A percentile compares a stretch with the other conserved stretches of the same genome.
phyloP scores from a whole-genome alignment of 495 filamentous ascomycete species.

The Xylaria grammica region DNA sequence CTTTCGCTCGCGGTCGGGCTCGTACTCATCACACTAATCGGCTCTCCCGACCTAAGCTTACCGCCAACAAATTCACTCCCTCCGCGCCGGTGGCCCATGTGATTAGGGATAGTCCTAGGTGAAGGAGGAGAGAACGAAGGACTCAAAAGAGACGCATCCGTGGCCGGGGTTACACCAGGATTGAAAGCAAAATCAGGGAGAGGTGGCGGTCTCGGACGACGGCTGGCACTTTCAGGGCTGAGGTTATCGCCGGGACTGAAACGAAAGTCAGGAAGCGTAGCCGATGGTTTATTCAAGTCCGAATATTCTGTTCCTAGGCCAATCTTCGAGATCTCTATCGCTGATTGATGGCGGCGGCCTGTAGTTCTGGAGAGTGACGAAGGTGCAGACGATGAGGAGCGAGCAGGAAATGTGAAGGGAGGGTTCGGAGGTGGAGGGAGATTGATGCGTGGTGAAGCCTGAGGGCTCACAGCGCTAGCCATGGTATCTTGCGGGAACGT shows the following conservation, averaged over 20 bases:
- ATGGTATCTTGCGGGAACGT: constrained; percentile 27
- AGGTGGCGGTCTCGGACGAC: constrained; percentile 34
- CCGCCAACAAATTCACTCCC: constrained; percentile 82
- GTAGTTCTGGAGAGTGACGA: constrained; percentile 51
- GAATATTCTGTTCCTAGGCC: constrained; percentile 26
- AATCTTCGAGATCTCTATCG: constrained; percentile 44
- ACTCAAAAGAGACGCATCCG: constrained; percentile 44
- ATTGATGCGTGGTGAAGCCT: constrained; percentile 45
- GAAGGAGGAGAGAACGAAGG: constrained; percentile 51
- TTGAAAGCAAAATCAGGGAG: constrained; percentile 47
- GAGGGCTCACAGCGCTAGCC: constrained; percentile 29
- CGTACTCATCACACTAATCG: constrained; percentile 62
- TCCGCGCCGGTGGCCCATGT: constrained; percentile 68
- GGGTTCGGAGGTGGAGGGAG: constrained; percentile 68
- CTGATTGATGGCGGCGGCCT: constrained; percentile 53
- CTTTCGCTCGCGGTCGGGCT: constrained; percentile 70
- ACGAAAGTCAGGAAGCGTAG: constrained; percentile 64
- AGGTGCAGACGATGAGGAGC: constrained; percentile 51
- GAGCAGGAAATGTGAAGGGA: constrained; percentile 71
- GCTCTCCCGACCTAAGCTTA: constrained; percentile 63
- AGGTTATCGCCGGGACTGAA: constrained; percentile 64
- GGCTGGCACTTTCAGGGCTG: constrained; percentile 24
- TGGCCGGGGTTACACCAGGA: constrained; percentile 31
- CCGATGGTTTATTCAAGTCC: constrained; percentile 37
- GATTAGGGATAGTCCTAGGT: constrained; percentile 50